Percentiles rank a stretch among this genome's conserved stretches.
Conservation (phyloP, 148 eudicot species). For the Bassia scoparia region DNA sequence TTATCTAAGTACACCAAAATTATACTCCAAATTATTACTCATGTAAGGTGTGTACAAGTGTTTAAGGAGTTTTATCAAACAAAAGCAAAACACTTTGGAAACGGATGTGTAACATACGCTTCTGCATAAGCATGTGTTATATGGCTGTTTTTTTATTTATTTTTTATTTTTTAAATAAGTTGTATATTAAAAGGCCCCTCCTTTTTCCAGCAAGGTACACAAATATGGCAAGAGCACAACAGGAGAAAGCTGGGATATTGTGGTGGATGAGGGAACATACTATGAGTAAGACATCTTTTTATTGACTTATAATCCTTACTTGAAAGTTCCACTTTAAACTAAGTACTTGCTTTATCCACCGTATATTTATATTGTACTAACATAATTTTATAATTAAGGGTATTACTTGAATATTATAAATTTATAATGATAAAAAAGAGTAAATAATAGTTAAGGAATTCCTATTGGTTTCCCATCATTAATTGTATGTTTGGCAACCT, state of each 20-base stretch:
- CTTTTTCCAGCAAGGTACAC: constrained; percentile 72
- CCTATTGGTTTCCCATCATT: no score
- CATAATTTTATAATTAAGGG: no score
- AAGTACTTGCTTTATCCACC: not conserved
- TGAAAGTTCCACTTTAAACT: not conserved
- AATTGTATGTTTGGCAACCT: no score
- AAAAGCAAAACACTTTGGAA: constrained; percentile 97
- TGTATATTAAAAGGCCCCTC: not conserved
- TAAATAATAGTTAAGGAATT: no score
- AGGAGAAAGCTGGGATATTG: constrained; percentile 96
- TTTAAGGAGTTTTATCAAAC: no score
- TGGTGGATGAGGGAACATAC: constrained; percentile 86
- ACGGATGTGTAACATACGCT: constrained; percentile 50
- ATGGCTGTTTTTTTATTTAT: not conserved
- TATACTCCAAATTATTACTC: no score
- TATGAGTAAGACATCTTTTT: constrained; percentile 61
- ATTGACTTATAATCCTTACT: no score
- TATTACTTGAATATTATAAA: no score
- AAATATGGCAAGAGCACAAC: constrained; percentile 96
- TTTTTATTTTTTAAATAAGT: not conserved
- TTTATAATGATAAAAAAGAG: no score
- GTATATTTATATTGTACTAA: no score
- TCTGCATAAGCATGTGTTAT: not conserved
- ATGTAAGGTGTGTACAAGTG: no score
- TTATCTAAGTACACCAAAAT: no score